phyloP scores from a whole-genome alignment of 495 filamentous ascomycete species.

The Trichoderma asperelloides region DNA sequence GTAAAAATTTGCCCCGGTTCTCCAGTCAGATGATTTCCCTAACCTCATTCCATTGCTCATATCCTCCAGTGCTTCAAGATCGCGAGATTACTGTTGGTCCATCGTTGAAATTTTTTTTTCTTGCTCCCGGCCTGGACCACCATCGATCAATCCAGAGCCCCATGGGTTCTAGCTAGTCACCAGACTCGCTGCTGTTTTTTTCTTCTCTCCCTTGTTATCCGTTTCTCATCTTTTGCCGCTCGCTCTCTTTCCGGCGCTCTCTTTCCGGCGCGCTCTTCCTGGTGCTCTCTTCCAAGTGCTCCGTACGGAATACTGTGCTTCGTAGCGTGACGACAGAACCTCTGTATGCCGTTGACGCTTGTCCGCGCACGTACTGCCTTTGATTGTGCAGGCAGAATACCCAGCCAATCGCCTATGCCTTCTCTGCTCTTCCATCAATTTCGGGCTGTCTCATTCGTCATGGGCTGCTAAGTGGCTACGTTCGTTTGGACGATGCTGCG shows the following conservation, averaged over 20 bases:
- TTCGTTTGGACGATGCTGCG: neutral
- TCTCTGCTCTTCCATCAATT: neutral
- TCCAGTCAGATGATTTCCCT: conserved; percentile 7
- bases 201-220: neutral
- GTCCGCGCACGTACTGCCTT: neutral
- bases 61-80: conserved; percentile 1
- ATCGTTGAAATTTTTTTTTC: neutral
- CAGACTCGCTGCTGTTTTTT: conserved; percentile 3
- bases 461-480: neutral
- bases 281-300: no score
- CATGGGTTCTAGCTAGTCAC: neutral
- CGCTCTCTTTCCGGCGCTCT: neutral
- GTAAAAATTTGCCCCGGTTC: conserved; percentile 23
- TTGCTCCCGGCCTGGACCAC: neutral
- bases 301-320: no score
- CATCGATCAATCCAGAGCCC: conserved; percentile 3
- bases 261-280: neutral
- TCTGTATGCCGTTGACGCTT: no score
- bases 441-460: neutral
- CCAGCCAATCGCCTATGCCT: neutral
- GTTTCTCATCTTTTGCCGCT: neutral
- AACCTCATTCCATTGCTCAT: conserved; percentile 9
- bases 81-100: neutral
- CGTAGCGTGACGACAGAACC: no score
- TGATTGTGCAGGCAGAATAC: neutral